These are phyloP conservation scores for Apostasia ramifera DNA, from an alignment of 106 monocot species.

Conservation along the genomic window DNA sequence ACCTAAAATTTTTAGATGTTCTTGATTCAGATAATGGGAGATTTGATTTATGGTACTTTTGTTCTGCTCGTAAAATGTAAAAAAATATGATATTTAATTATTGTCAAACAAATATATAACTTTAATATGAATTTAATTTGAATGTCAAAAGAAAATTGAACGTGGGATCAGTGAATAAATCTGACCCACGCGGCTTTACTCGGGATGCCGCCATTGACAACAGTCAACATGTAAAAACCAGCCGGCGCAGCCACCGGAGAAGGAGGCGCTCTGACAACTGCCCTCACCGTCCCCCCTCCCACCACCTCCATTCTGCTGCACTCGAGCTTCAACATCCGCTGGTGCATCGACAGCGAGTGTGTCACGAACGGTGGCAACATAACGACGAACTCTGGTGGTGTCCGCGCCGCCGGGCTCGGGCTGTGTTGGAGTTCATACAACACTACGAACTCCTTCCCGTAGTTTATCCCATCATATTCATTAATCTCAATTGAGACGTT, in stretches of 20 bases:
- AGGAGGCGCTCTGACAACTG: slow-evolving; percentile 25
- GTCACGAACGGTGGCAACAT: slow-evolving; percentile 52
- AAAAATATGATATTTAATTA: too few relatives aligned
- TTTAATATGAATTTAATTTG: too few relatives aligned
- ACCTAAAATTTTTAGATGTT: too few relatives aligned
- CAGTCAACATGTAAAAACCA: slow-evolving; percentile 52
- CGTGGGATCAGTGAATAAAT: slow-evolving; percentile 2
- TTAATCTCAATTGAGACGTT: slow-evolving; percentile 11
- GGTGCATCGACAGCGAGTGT: slow-evolving; percentile 56
- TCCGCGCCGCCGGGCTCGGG: neutral
- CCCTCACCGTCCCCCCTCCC: neutral
- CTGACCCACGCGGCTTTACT: slow-evolving; percentile 39
- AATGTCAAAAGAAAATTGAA: too few relatives aligned
- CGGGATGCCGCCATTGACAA: slow-evolving; percentile 37
- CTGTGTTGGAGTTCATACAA: slow-evolving; percentile 6
- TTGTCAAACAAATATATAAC: too few relatives aligned
- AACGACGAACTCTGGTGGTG: slow-evolving; percentile 10
- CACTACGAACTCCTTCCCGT: slow-evolving; percentile 31
- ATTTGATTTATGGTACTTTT: too few relatives aligned
- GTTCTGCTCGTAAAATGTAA: too few relatives aligned
- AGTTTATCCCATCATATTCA: slow-evolving; percentile 6
- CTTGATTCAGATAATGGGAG: too few relatives aligned
- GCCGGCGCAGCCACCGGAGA: slow-evolving; percentile 31
- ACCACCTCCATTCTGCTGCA: slow-evolving; percentile 5
- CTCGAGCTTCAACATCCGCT: slow-evolving; percentile 42